Evolutionary conservation across 208 protist species (phyloP).

Genomic region (Tetramitus jugosus): DNA sequence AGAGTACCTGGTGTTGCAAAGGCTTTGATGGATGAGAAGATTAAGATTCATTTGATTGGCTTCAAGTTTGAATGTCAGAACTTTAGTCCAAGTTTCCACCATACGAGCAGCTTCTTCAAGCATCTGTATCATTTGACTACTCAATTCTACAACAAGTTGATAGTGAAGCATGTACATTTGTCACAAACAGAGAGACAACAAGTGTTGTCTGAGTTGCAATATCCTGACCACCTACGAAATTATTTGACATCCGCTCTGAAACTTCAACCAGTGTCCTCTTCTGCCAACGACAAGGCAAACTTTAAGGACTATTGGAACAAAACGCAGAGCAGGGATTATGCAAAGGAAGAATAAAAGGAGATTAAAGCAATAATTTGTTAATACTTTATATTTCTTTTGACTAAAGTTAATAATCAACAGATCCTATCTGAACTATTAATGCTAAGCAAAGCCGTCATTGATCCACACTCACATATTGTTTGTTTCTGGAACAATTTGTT

Average conservation of each 20-base stretch:
- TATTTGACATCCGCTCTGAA: not conserved
- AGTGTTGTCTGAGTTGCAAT: not conserved
- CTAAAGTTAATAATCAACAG: too few species aligned
- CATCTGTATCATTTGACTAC: not conserved
- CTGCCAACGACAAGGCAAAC: not conserved
- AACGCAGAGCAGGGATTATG: too few species aligned
- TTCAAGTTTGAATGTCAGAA: not conserved
- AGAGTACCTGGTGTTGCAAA: too few species aligned
- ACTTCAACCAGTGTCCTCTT: not conserved
- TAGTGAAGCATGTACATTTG: not conserved
- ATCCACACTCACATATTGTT: too few species aligned
- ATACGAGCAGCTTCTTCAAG: not conserved
- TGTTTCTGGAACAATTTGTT: too few species aligned
- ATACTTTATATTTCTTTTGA: too few species aligned
- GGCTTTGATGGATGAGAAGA: not conserved
- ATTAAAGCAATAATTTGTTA: too few species aligned
- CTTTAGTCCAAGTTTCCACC: not conserved
- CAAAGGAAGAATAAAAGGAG: too few species aligned
- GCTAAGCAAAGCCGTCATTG: too few species aligned
- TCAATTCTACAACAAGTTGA: not conserved
- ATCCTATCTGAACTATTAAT: too few species aligned
- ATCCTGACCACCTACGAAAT: not conserved
- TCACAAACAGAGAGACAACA: not conserved
- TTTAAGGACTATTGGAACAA: not conserved
- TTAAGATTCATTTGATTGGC: not conserved